These are phyloP conservation scores for Murraya paniculata DNA, from an alignment of 345 rosid species.

Conservation along the genomic window DNA sequence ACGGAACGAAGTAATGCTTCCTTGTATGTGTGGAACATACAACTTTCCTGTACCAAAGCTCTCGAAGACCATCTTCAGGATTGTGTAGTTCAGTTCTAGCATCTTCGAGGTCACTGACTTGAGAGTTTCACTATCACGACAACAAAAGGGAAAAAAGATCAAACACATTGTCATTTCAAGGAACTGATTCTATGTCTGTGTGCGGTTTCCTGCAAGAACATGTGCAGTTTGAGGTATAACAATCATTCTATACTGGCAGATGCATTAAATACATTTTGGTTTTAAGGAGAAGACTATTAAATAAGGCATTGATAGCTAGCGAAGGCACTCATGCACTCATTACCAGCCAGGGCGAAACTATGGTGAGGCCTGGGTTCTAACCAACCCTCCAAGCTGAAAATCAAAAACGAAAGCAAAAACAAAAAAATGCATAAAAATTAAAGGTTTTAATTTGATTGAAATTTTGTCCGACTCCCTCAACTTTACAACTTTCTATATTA, in stretches of 20 bases:
- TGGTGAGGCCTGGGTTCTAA: no score
- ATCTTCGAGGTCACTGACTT: conserved; percentile 31
- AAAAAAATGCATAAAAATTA: no score
- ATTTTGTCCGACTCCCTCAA: no score
- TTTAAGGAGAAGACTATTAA: conserved; percentile 19
- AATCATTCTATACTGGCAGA: conserved; percentile 19
- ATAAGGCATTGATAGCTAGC: conserved; percentile 18
- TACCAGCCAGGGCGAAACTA: background rate
- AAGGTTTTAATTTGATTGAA: no score
- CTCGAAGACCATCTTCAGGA: conserved; percentile 43
- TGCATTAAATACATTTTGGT: conserved; percentile 19
- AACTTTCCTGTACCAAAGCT: conserved; percentile 36
- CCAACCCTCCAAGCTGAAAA: no score
- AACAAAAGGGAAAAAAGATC: background rate
- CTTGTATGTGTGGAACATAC: conserved; percentile 19
- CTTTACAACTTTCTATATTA: no score
- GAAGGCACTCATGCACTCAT: conserved; percentile 18
- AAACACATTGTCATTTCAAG: background rate
- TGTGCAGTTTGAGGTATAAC: background rate
- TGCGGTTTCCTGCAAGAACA: background rate
- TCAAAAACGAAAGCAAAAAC: no score
- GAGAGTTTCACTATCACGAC: conserved; percentile 28
- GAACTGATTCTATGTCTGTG: background rate
- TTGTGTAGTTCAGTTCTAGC: conserved; percentile 29
- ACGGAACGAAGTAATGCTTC: conserved; percentile 24